Evolutionary conservation across 306 rosid genomes (phyloP).

Genomic region (Betula pendula): DNA sequence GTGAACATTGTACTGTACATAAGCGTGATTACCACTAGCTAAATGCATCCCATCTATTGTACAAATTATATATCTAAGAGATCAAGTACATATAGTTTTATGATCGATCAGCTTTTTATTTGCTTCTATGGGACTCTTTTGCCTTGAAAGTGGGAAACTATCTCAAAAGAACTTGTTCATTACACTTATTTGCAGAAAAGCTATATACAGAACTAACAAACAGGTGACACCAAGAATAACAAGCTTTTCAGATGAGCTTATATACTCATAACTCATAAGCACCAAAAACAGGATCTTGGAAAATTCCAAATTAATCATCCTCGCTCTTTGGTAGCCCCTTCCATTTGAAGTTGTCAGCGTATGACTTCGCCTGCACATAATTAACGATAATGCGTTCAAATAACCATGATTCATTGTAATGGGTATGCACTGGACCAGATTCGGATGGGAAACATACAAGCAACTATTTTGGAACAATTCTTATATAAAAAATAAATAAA

Average conservation of each 20-base stretch:
- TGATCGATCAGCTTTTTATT: slow-evolving; percentile 5
- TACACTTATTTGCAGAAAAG: background rate
- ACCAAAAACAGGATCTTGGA: background rate
- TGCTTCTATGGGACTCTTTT: background rate
- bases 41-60: background rate
- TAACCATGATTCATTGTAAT: background rate
- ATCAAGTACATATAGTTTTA: slow-evolving; percentile 20
- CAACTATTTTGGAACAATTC: too few species aligned
- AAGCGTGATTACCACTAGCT: slow-evolving; percentile 7
- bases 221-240: background rate
- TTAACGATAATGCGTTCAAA: background rate
- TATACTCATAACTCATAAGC: background rate
- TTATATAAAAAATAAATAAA: too few species aligned
- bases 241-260: background rate
- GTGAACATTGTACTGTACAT: slow-evolving; percentile 24
- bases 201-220: background rate
- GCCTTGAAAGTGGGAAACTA: background rate
- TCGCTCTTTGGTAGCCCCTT: slow-evolving; percentile 27
- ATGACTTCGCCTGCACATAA: slow-evolving; percentile 27
- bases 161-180: background rate
- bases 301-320: background rate
- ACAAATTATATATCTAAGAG: slow-evolving; percentile 11
- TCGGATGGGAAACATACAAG: too few species aligned
- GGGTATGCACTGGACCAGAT: too few species aligned
- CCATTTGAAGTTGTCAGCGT: slow-evolving; percentile 48